Base-by-base conservation (phyloP, 768 basidiomycete species). In the Omphalotus guepiniiformis region DNA sequence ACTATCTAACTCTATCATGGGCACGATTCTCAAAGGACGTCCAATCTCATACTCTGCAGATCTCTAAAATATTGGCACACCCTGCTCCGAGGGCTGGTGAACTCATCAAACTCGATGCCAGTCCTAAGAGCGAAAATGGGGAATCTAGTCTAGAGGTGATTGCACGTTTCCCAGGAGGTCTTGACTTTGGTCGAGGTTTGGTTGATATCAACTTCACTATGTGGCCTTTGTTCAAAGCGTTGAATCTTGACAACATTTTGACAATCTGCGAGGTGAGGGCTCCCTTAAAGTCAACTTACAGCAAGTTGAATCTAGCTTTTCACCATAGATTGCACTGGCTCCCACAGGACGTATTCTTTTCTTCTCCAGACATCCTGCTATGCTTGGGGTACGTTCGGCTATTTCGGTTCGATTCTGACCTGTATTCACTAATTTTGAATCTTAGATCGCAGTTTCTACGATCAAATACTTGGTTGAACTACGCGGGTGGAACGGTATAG, bases 181-280 rank as follows among this genome's bases (percentile, higher is more conserved):
- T 95, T 37, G 93, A 95, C 64, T 93, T 95, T 58, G 91, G 93
- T 22, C 79, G 84, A 35, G 93, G 93, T 1, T 72, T 95, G 39
- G 88, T 94, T 27, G 91, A 94, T 55, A 89, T 93, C 60, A 94
- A 95, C 65, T 93, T 94, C 60, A 93, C 92, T 30, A 89, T 96
- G 80, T 98, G 93, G 92, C 94, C 94, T 1, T 61, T 98, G 41
- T 96, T 97, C 75, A 88, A 93, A 62, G 87, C 86, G 50, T 66
- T 97, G 50, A 93, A 92, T 57, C 81, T 95, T 47, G 94, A 96
- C 62, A 93, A 95, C 56, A 88, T 98, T 52, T 69, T 98, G 51
- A 93, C 90, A 6, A 85, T 91, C 48, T 92, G 91, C 59, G 94
- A 98, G 76, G 88, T 88, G 56, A 3, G 63, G 50, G 23, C 5